Percentiles rank a stretch among this genome's conserved stretches.
phyloP scores from a whole-genome alignment of 2,329 filamentous ascomycete species.

The Paraphoma sp. region DNA sequence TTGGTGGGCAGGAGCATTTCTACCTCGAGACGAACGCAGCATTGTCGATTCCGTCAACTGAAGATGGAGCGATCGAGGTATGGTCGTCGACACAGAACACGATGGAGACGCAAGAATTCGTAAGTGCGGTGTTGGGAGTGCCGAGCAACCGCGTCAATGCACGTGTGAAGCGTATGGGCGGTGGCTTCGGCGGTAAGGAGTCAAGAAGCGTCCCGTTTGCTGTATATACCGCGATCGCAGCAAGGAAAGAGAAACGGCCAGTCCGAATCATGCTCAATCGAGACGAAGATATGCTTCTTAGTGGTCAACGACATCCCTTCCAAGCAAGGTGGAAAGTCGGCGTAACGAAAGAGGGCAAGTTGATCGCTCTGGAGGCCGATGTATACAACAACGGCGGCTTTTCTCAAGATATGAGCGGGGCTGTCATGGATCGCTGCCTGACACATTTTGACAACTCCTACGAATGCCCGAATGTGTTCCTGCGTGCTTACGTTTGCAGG shows the following conservation, averaged over 20 bases:
- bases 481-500: constrained; percentile 86
- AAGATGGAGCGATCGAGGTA: constrained; percentile 93
- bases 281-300: constrained; percentile 92
- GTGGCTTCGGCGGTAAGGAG: constrained; percentile 94
- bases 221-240: constrained; percentile 81
- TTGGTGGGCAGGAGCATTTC: constrained; percentile 97
- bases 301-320: constrained; percentile 92
- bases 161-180: constrained; percentile 88
- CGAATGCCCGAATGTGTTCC: constrained; percentile 79
- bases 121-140: constrained; percentile 81
- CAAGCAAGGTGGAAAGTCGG: constrained; percentile 88
- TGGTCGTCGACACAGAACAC: constrained; percentile 57
- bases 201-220: constrained; percentile 83
- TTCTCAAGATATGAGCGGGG: constrained; percentile 70
- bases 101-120: constrained; percentile 63
- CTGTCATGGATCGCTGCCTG: constrained; percentile 83
- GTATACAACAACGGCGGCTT: constrained; percentile 92
- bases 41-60: constrained; percentile 81
- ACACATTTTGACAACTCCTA: constrained; percentile 90
- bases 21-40: constrained; percentile 92
- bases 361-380: constrained; percentile 88
- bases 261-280: constrained; percentile 94
- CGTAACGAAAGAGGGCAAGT: constrained; percentile 87
- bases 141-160: constrained; percentile 87
- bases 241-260: constrained; percentile 80